These are phyloP conservation scores for Paramecium octaurelia DNA, from an alignment of 73 alveolate genomes.

Conservation along the genomic window DNA sequence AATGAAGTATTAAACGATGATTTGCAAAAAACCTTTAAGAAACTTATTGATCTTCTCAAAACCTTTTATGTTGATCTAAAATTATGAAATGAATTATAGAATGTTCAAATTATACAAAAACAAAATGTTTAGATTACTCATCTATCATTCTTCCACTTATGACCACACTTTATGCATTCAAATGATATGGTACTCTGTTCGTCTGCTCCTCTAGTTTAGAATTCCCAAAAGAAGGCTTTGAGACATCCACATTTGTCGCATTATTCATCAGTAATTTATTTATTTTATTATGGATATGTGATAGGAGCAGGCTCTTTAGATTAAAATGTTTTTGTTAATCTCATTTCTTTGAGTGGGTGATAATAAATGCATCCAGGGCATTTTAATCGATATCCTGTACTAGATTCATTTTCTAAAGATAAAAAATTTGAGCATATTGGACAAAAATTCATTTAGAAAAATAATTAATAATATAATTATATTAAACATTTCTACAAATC, in stretches of 20 bases:
- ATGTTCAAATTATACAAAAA: not conserved
- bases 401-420: not conserved
- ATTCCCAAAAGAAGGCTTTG: not conserved
- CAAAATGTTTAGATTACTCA: not conserved
- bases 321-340: not conserved
- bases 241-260: constrained; percentile 19
- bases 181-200: constrained; percentile 9
- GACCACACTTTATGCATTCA: not conserved
- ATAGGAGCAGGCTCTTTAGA: constrained; percentile 13
- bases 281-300: not conserved
- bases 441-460: constrained; percentile 12
- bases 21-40: not conserved
- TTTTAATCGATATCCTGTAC: constrained; percentile 8
- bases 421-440: constrained; percentile 32
- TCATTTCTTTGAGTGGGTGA: not conserved
- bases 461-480: not conserved
- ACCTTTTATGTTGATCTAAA: constrained; percentile 33
- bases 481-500: not conserved
- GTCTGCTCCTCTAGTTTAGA: constrained; percentile 31
- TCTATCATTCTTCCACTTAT: constrained; percentile 33
- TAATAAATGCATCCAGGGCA: constrained; percentile 7
- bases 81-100: not conserved
- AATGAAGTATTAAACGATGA: constrained; percentile 57
- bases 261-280: not conserved
- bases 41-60: constrained; percentile 10